Evolutionary conservation across 768 basidiomycete genomes (phyloP).

Genomic region (Lentinula detonsa): DNA sequence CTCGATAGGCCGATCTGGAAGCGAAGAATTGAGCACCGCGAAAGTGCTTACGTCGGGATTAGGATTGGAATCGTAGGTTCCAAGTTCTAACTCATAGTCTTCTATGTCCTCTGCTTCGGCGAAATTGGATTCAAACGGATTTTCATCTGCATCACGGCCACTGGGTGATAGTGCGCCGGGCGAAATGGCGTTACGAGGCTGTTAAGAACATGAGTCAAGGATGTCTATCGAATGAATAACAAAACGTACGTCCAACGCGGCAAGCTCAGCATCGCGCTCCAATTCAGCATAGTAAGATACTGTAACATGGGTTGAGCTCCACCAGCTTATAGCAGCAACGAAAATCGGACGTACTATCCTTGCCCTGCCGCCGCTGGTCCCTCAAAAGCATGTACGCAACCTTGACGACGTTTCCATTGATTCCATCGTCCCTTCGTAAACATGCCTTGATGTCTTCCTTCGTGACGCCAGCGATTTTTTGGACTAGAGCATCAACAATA

Average conservation of each 20-base stretch:
- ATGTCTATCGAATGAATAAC: slow-evolving; percentile 5
- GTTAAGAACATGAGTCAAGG: slow-evolving; percentile 6
- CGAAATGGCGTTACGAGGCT: slow-evolving; percentile 71
- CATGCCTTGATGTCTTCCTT: slow-evolving; percentile 87
- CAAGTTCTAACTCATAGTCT: slow-evolving; percentile 25
- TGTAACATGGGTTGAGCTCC: slow-evolving; percentile 21
- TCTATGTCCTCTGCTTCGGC: slow-evolving; percentile 51
- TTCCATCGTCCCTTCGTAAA: slow-evolving; percentile 75
- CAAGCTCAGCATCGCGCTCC: slow-evolving; percentile 76
- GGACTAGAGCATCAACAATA: slow-evolving; percentile 77
- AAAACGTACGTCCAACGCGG: slow-evolving; percentile 71
- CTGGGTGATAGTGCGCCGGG: slow-evolving; percentile 57
- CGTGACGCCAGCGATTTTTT: slow-evolving; percentile 65
- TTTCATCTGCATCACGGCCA: slow-evolving; percentile 54
- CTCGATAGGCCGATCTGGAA: slow-evolving; percentile 21
- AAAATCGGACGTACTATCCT: slow-evolving; percentile 63
- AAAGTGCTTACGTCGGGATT: slow-evolving; percentile 55
- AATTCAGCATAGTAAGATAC: slow-evolving; percentile 79
- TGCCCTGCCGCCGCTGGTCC: slow-evolving; percentile 79
- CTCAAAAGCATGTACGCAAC: slow-evolving; percentile 93
- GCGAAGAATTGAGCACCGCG: slow-evolving; percentile 84
- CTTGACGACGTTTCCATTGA: slow-evolving; percentile 88
- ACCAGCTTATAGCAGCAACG: neutral
- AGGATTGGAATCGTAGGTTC: slow-evolving; percentile 19
- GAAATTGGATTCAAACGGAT: slow-evolving; percentile 80